Percentiles rank a stretch among this genome's conserved stretches.
These are phyloP conservation scores for Cylindrodendrum hubeiense DNA, from an alignment of 2,329 filamentous ascomycete species.

Conservation along the genomic window DNA sequence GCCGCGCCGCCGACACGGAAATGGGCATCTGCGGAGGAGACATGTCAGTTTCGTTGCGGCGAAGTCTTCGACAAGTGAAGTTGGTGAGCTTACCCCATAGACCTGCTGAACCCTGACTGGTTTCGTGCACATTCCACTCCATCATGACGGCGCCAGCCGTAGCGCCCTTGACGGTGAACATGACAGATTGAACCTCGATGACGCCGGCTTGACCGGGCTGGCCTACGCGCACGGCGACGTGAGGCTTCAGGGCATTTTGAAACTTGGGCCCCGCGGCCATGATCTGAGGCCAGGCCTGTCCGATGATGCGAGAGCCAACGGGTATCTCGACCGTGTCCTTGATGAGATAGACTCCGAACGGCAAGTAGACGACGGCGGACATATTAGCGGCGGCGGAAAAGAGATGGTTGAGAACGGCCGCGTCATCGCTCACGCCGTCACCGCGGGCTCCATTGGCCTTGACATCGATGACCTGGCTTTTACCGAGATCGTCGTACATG, in stretches of 20 bases:
- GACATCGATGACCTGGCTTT: conserved; percentile 26
- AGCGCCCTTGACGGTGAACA: conserved; percentile 70
- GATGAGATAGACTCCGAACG: conserved; percentile 57
- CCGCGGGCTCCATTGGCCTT: conserved; percentile 66
- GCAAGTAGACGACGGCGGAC: conserved; percentile 56
- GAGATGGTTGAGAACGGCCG: conserved; percentile 45
- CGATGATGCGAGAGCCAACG: conserved; percentile 57
- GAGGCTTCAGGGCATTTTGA: conserved; percentile 61
- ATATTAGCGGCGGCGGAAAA: conserved; percentile 48
- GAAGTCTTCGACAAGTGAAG: neutral
- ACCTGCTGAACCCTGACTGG: conserved; percentile 54
- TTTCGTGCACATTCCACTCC: conserved; percentile 66
- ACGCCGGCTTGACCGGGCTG: conserved; percentile 65
- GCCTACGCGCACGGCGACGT: conserved; percentile 69
- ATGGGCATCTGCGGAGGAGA: conserved; percentile 54
- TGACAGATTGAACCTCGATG: conserved; percentile 75
- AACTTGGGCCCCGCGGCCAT: conserved; percentile 63
- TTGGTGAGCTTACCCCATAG: conserved; percentile 58
- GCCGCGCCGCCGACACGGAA: conserved; percentile 56
- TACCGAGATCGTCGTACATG: conserved; percentile 22
- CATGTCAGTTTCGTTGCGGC: neutral
- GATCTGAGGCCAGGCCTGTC: conserved; percentile 59
- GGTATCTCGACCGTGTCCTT: conserved; percentile 60
- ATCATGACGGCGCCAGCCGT: conserved; percentile 71
- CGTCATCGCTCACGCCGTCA: conserved; percentile 78